Evolutionary conservation across 169 alveolate species (phyloP), one percentile per base, ranked within the genome.

Genomic region (Plasmodium fragile): DNA sequence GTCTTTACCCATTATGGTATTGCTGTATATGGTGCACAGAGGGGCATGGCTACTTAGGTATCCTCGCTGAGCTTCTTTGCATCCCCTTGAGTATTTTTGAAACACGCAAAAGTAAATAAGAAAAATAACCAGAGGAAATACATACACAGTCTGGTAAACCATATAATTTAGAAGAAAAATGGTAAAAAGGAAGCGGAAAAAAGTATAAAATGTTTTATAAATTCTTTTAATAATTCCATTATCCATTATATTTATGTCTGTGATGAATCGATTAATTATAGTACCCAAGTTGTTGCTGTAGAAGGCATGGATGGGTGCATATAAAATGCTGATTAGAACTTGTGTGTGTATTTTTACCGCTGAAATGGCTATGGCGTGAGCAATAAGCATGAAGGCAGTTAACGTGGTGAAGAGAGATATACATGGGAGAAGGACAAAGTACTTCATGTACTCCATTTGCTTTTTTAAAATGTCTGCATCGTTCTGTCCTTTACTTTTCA

Each of bases 1-100:
- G 2, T 92, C 83, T 0, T 94, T 93, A 2, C 97, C 97, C 69
- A 92, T 25, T n/a, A 95, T 53, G 16, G 95, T 93, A 43, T 95
- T 95, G 11, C 95, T 93, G 52, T 92, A 95, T 5, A 92, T 95
- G 36, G 93, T 81, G 18, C 97, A 95, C 32, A 95, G 36, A 3
- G 97, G 97, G 6, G 97, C 77, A 41, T 82, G 94, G 0, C 92
- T 82, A 4, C 94, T 52, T 41, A 95, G 83, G 49, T 82, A 95
- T 22, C 96, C 94, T 83, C 97, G 75, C 41, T 95, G 97, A 0
- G 97, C 97, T 84, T 95, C 97, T 52, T 95, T 95, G 82, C 95
- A 95, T 3, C 95, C 94, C 69, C 22, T 49, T 1, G 92, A 95
- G 53, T 73, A 95, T 81, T 34, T 91, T 30, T 81, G 52, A 11